Evolutionary conservation across 2,329 filamentous ascomycete genomes (phyloP), one percentile per base, ranked within the genome.

Genomic region (Balansia obtecta): DNA sequence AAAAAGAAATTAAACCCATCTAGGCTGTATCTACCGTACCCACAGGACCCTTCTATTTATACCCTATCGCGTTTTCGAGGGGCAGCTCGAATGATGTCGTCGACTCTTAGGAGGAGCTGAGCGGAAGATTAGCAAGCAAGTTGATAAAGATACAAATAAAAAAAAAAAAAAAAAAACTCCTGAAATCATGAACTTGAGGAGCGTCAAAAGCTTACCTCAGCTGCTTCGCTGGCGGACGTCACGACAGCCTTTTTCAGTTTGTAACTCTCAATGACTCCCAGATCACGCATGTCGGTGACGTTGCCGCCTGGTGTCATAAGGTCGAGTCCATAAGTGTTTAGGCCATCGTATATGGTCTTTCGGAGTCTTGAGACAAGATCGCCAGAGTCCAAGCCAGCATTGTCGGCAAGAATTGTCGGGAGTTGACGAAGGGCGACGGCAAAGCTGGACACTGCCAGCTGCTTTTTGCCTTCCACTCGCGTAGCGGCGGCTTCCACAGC

Each of bases 161-260:
- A n/a, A n/a, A n/a, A n/a, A n/a, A n/a, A n/a, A n/a, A n/a, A n/a
- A n/a, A 7, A 8, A 27, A 27, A 13, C 16, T 12, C 9, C 3
- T 39, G 15, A 15, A 30, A 15, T 6, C 15, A 27, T 32, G 43
- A n/a, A n/a, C 37, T 12, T 27, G 15, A 32, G 10, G 15, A 32
- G 10, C 8, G 7, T 32, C n/a, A 16, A n/a, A 16, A 27, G 66
- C 82, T 73, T 75, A 94, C 88, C 79, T 98, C 93, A 57, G 93
- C 90, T 55, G 93, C 93, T 71, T 98, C 93, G 52, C 88, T 94
- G 20, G 93, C 93, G 54, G 89, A 95, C 49, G 86, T 94, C 48
- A 98, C 93, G 50, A 98, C 93, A n/a, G 93, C 93, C 66, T 82
- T 85, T 80, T 98, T 98, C 66, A 98, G 73, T 77, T 98, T 98